A percentile compares a stretch with the other conserved stretches of the same genome.
These are phyloP conservation scores for Magnaporthiopsis rhizophila DNA, from an alignment of 2,329 filamentous ascomycete genomes.

Conservation along the genomic window DNA sequence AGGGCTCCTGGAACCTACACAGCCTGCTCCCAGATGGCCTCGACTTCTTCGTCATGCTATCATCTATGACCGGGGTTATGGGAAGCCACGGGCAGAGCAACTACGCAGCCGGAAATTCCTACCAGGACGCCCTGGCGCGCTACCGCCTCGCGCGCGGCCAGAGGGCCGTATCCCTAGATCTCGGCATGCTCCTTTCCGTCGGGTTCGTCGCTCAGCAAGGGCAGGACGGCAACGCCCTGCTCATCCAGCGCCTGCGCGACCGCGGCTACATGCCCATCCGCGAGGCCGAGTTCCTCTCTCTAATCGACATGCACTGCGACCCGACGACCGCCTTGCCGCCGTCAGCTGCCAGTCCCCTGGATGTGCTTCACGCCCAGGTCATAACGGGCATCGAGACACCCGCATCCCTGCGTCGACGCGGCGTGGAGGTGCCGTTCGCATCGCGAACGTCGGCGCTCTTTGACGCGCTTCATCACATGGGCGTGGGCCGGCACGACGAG, in stretches of 20 bases:
- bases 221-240: conserved; percentile 26
- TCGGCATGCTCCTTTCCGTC: conserved; percentile 14
- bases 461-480: background rate
- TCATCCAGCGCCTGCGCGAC: conserved; percentile 37
- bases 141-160: conserved; percentile 14
- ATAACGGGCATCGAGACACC: conserved; percentile 42
- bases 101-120: conserved; percentile 24
- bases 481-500: background rate
- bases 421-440: background rate
- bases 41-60: conserved; percentile 23
- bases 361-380: conserved; percentile 34
- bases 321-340: background rate
- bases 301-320: conserved; percentile 24
- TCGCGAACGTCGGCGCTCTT: conserved; percentile 3
- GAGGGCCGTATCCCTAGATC: conserved; percentile 14
- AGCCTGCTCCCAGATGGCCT: conserved; percentile 15
- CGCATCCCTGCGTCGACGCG: background rate
- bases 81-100: conserved; percentile 19
- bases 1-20: conserved; percentile 24
- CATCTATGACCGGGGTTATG: conserved; percentile 18
- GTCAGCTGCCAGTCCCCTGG: background rate
- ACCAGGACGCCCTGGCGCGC: conserved; percentile 23
- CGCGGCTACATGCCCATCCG: conserved; percentile 47
- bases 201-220: conserved; percentile 42
- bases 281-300: conserved; percentile 38